These are phyloP conservation scores for Fomitopsis pulvina DNA, from an alignment of 768 basidiomycete genomes.

Conservation along the genomic window DNA sequence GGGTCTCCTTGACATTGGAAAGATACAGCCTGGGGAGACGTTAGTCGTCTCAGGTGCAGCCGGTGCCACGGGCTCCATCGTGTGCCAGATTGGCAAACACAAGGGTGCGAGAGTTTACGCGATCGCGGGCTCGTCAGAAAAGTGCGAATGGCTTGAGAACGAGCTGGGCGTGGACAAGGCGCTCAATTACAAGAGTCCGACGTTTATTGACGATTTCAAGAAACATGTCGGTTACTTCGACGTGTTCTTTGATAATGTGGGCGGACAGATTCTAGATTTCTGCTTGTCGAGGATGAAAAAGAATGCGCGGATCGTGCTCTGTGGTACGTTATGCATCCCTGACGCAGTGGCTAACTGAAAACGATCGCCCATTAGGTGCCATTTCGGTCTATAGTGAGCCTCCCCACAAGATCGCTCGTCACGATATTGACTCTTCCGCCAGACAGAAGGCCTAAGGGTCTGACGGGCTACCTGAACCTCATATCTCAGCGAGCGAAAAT, in stretches of 20 bases:
- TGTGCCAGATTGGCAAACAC: slow-evolving; percentile 78
- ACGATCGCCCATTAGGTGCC: slow-evolving; percentile 41
- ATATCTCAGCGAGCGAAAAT: slow-evolving; percentile 76
- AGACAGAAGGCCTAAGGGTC: slow-evolving; percentile 62
- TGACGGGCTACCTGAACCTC: slow-evolving; percentile 60
- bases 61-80: slow-evolving; percentile 80
- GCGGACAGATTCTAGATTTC: slow-evolving; percentile 77
- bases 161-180: slow-evolving; percentile 80
- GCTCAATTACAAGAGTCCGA: slow-evolving; percentile 80
- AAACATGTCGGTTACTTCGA: slow-evolving; percentile 67
- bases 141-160: slow-evolving; percentile 79
- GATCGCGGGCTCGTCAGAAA: slow-evolving; percentile 80
- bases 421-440: not conserved
- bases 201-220: slow-evolving; percentile 70
- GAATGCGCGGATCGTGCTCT: slow-evolving; percentile 71
- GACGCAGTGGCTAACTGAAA: no score
- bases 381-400: slow-evolving; percentile 78
- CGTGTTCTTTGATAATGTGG: slow-evolving; percentile 81
- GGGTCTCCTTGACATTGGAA: slow-evolving; percentile 79
- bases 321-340: slow-evolving; percentile 46
- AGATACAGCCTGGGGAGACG: slow-evolving; percentile 78
- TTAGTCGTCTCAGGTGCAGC: slow-evolving; percentile 89
- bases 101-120: slow-evolving; percentile 79
- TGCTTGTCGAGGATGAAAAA: slow-evolving; percentile 68
- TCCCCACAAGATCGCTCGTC: not conserved